Percentiles rank a stretch among this genome's conserved stretches.
These are phyloP conservation scores for Cyberlindnera sargentensis DNA, from an alignment of 805 yeast genomes.

Conservation along the genomic window DNA sequence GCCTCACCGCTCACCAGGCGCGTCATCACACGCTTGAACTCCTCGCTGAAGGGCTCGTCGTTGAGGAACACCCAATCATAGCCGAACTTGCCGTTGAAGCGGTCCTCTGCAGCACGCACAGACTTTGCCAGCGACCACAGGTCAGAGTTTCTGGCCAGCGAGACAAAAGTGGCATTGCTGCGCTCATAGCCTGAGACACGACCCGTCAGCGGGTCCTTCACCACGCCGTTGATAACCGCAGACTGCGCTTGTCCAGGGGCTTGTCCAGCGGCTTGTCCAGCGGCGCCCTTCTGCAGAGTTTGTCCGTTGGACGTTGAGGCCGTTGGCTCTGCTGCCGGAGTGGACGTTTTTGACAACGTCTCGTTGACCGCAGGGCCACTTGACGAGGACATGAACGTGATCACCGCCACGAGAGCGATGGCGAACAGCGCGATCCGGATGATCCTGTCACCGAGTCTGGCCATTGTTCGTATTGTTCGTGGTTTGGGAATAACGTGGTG, in stretches of 20 bases:
- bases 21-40: too few relatives aligned
- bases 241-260: neutral
- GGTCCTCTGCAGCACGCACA: constrained; percentile 76
- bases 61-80: constrained; percentile 96
- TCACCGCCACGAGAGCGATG: constrained; percentile 13
- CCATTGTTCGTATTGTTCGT: constrained; percentile 8
- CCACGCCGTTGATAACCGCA: neutral
- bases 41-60: constrained; percentile 46
- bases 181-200: constrained; percentile 23
- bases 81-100: constrained; percentile 73
- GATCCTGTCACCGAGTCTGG: constrained; percentile 16
- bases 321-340: too few relatives aligned
- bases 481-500: too few relatives aligned
- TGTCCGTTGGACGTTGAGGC: too few relatives aligned
- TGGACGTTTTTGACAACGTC: neutral
- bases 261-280: neutral
- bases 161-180: constrained; percentile 73
- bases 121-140: constrained; percentile 54
- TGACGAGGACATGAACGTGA: constrained; percentile 11
- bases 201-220: constrained; percentile 1
- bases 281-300: too few relatives aligned
- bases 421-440: constrained; percentile 15
- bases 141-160: constrained; percentile 75
- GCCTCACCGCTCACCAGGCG: too few relatives aligned
- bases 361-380: neutral